Percentiles rank a stretch among this genome's conserved stretches.
Evolutionary conservation across 306 rosid species (phyloP).

Genomic region (Psophocarpus tetragonolobus): DNA sequence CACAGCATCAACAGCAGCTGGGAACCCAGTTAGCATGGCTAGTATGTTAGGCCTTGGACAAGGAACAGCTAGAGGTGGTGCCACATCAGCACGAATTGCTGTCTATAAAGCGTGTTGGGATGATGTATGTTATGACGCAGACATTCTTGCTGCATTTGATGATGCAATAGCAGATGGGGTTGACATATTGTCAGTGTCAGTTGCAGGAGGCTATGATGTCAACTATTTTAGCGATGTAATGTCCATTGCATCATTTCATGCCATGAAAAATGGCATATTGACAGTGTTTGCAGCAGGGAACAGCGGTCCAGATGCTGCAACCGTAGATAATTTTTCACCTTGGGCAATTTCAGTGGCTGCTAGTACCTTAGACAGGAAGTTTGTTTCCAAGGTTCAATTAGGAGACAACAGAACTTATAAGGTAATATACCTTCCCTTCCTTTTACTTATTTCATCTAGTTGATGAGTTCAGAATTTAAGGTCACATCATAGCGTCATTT

Average conservation of each 20-base stretch:
- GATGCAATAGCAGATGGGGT: slow-evolving; percentile 63
- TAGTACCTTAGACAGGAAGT: slow-evolving; percentile 46
- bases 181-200: slow-evolving; percentile 45
- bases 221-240: slow-evolving; percentile 26
- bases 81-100: slow-evolving; percentile 53
- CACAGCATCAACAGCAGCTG: slow-evolving; percentile 54
- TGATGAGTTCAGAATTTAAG: background rate
- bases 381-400: slow-evolving; percentile 40
- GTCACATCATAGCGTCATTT: background rate
- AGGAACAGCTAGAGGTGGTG: slow-evolving; percentile 62
- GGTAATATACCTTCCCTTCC: slow-evolving; percentile 28
- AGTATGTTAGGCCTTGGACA: slow-evolving; percentile 42
- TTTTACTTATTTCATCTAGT: background rate
- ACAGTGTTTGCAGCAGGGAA: slow-evolving; percentile 48
- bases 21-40: slow-evolving; percentile 37
- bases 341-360: slow-evolving; percentile 58
- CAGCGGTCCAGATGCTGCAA: slow-evolving; percentile 16
- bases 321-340: slow-evolving; percentile 36
- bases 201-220: background rate
- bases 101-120: slow-evolving; percentile 57
- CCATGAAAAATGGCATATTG: slow-evolving; percentile 47
- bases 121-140: slow-evolving; percentile 31
- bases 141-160: slow-evolving; percentile 57
- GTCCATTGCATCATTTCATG: slow-evolving; percentile 56
- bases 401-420: slow-evolving; percentile 42